Evolutionary conservation across 495 filamentous ascomycete genomes (phyloP).

Genomic region (Penicillium dipodomyicola): DNA sequence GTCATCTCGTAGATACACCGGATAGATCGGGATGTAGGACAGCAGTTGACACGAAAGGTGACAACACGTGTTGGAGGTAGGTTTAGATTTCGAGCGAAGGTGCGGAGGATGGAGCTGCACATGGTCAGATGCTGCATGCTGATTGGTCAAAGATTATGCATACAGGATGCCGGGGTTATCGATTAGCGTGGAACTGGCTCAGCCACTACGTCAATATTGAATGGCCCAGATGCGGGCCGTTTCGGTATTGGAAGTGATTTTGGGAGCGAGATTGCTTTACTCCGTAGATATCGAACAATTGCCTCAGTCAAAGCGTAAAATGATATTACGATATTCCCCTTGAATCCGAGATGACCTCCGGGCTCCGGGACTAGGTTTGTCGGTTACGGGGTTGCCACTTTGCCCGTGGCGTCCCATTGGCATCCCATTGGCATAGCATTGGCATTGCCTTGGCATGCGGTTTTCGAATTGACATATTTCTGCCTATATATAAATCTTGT

Average conservation of each 20-base stretch:
- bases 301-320: conserved; percentile 1
- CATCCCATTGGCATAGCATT: conserved; percentile 1
- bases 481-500: background rate
- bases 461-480: background rate
- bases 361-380: background rate
- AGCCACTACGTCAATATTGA: conserved; percentile 8
- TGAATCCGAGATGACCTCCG: background rate
- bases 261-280: background rate
- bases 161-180: background rate
- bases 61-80: conserved; percentile 1
- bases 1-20: too few relatives aligned
- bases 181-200: background rate
- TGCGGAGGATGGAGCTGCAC: conserved; percentile 4
- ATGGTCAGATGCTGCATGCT: conserved; percentile 2
- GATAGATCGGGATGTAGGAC: background rate
- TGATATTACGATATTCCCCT: background rate
- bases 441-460: background rate
- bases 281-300: background rate
- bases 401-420: background rate
- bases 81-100: background rate
- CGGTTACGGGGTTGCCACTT: background rate
- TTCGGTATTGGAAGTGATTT: background rate
- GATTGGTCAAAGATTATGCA: conserved; percentile 11
- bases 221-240: conserved; percentile 8
- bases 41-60: background rate